A percentile compares a stretch with the other conserved stretches of the same genome.
Conservation (phyloP, 768 basidiomycete species). For the Candolleomyces aberdarensis region DNA sequence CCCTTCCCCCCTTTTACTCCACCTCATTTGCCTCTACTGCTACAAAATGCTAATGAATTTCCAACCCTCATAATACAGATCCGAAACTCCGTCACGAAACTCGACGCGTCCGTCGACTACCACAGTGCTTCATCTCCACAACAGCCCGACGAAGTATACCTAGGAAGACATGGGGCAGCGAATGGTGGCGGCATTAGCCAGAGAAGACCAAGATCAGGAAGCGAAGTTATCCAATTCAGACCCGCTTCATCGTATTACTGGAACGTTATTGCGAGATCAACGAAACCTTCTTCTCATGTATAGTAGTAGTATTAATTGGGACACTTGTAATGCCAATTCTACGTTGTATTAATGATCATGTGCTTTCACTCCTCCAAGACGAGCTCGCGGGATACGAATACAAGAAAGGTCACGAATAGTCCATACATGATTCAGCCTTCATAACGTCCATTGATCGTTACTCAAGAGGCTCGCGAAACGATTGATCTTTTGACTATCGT, state of each 20-base stretch:
- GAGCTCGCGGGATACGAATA: not conserved
- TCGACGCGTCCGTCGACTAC: not conserved
- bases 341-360: too few species aligned
- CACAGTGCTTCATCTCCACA: not conserved
- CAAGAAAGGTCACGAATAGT: not conserved
- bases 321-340: too few species aligned
- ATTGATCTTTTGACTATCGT: too few species aligned
- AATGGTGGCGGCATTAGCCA: not conserved
- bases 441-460: too few species aligned
- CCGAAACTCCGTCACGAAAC: conserved; percentile 2
- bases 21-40: not conserved
- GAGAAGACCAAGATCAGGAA: not conserved
- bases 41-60: not conserved
- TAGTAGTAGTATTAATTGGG: too few species aligned
- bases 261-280: not conserved
- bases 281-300: too few species aligned
- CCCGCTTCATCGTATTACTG: conserved; percentile 9
- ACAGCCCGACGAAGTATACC: not conserved
- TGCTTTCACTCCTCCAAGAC: too few species aligned
- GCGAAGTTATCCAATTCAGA: conserved; percentile 4
- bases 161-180: not conserved
- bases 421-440: too few species aligned
- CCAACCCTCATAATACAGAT: not conserved
- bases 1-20: not conserved
- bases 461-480: too few species aligned